phyloP scores from a whole-genome alignment of 106 monocot genomes.

The Dioscorea alata region DNA sequence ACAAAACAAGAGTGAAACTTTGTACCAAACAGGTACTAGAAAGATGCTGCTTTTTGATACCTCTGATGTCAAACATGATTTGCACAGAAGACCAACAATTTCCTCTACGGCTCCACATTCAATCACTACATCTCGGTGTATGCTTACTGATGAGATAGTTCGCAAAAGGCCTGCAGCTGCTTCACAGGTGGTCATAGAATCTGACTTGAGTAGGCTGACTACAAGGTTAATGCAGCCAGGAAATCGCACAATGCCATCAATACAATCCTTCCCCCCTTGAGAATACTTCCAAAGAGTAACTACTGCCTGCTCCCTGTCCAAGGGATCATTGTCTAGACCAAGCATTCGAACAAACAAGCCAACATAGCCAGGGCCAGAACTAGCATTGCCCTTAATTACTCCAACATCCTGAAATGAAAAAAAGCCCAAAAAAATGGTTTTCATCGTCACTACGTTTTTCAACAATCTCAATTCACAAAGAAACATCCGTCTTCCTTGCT shows the following conservation, averaged over 20 bases:
- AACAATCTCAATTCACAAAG: too few relatives aligned
- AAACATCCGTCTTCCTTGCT: too few relatives aligned
- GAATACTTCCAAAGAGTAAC: conserved; percentile 74
- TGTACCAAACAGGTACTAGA: not conserved
- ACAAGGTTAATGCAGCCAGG: conserved; percentile 69
- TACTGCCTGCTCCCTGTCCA: conserved; percentile 81
- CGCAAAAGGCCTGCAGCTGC: conserved; percentile 72
- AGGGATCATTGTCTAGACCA: conserved; percentile 69
- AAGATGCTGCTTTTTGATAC: conserved; percentile 18
- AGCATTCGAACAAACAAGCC: conserved; percentile 84
- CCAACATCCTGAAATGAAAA: conserved; percentile 31
- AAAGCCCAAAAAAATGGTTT: not conserved
- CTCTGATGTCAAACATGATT: conserved; percentile 33
- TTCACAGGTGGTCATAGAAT: conserved; percentile 54
- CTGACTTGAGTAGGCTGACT: conserved; percentile 66
- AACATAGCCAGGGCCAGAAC: conserved; percentile 47
- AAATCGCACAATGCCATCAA: conserved; percentile 68
- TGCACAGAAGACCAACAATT: conserved; percentile 43
- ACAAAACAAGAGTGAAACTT: not conserved
- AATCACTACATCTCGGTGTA: conserved; percentile 52
- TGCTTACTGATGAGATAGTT: conserved; percentile 50
- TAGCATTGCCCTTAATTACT: not conserved
- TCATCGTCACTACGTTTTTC: too few relatives aligned
- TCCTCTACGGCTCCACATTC: conserved; percentile 79
- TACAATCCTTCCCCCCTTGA: conserved; percentile 59